Percentiles rank a stretch among this genome's conserved stretches.
phyloP scores from a whole-genome alignment of 495 filamentous ascomycete species.

The Haplographium delicatum region DNA sequence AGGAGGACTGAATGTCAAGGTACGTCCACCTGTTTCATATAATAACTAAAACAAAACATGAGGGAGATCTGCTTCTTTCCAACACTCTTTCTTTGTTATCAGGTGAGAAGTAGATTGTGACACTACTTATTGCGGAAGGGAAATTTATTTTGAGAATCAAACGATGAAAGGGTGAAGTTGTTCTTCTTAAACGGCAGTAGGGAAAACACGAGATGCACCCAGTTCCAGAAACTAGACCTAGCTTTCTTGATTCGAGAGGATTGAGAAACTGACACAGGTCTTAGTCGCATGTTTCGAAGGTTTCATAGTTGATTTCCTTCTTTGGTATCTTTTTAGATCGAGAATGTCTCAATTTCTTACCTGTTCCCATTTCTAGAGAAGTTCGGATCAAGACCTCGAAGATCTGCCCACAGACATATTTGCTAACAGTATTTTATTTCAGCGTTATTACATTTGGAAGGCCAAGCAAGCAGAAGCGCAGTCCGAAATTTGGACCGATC shows the following conservation, averaged over 20 bases:
- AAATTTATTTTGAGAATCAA: too few species aligned
- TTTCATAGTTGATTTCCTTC: neutral
- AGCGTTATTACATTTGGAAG: slow-evolving; percentile 64
- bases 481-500: slow-evolving; percentile 50
- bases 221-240: too few species aligned
- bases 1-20: slow-evolving; percentile 54
- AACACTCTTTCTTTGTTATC: too few species aligned
- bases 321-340: neutral
- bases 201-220: too few species aligned
- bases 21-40: slow-evolving; percentile 24
- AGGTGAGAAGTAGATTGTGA: too few species aligned
- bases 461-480: slow-evolving; percentile 51
- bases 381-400: neutral
- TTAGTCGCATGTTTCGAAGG: too few species aligned
- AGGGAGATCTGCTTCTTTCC: too few species aligned
- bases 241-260: too few species aligned
- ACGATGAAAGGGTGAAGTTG: too few species aligned
- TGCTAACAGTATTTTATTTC: slow-evolving; percentile 7
- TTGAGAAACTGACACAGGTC: too few species aligned
- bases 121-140: too few species aligned
- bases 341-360: neutral
- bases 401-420: neutral
- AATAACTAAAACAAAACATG: slow-evolving; percentile 2
- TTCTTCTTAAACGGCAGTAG: too few species aligned
- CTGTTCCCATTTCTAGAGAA: neutral